Conservation (phyloP, 306 rosid genomes). For the Acmispon strigosus region DNA sequence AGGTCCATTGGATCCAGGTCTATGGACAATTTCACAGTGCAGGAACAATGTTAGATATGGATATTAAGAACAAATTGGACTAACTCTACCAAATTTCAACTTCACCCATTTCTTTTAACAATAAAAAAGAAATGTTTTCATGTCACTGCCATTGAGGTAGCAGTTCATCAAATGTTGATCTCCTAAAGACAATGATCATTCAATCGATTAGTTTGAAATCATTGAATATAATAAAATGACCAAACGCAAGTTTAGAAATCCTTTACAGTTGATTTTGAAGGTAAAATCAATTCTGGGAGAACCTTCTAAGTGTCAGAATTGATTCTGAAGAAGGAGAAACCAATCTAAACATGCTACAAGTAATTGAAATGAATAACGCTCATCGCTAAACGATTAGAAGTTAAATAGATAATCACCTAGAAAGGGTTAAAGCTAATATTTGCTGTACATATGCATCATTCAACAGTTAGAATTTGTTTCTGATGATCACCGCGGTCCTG, state of each 20-base stretch:
- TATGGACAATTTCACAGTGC: slow-evolving; percentile 14
- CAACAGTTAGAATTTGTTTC: background rate
- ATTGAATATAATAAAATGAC: background rate
- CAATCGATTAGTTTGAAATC: background rate
- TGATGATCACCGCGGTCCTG: background rate
- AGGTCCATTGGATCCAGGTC: slow-evolving; percentile 89
- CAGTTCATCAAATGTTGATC: slow-evolving; percentile 48
- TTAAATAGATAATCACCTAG: too few relatives aligned
- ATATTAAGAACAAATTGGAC: background rate
- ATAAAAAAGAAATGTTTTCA: slow-evolving; percentile 47
- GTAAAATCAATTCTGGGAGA: background rate
- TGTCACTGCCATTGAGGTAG: slow-evolving; percentile 38
- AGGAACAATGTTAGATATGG: slow-evolving; percentile 19
- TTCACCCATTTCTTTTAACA: slow-evolving; percentile 55
- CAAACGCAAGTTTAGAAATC: background rate
- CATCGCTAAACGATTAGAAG: too few relatives aligned
- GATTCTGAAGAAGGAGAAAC: too few relatives aligned
- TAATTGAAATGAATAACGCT: too few relatives aligned
- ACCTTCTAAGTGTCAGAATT: slow-evolving; percentile 11
- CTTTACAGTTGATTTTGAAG: too few relatives aligned
- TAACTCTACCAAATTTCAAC: slow-evolving; percentile 14
- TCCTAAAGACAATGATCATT: slow-evolving; percentile 32
- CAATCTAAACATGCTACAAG: too few relatives aligned
- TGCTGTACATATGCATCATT: background rate
- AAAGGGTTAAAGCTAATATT: background rate